These are phyloP conservation scores for Didymella glomerata DNA, from an alignment of 2,329 filamentous ascomycete species.

Conservation along the genomic window DNA sequence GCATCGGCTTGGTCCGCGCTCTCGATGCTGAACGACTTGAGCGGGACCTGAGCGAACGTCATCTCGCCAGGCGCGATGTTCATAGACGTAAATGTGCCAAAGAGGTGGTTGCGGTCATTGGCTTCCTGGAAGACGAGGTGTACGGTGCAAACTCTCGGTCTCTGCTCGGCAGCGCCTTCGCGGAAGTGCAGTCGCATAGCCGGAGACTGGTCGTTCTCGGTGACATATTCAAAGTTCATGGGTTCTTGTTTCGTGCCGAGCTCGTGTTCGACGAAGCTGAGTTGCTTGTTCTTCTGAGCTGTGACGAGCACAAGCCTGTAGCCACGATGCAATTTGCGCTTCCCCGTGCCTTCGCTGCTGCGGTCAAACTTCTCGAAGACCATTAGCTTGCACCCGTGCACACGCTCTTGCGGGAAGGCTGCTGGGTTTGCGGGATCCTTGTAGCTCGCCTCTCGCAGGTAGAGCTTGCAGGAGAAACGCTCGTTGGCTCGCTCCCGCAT, in stretches of 20 bases:
- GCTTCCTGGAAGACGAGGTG: constrained; percentile 78
- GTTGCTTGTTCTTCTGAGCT: constrained; percentile 76
- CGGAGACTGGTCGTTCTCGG: constrained; percentile 69
- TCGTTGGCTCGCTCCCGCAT: constrained; percentile 76
- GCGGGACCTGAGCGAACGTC: constrained; percentile 72
- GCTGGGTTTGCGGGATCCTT: constrained; percentile 76
- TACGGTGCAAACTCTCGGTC: constrained; percentile 65
- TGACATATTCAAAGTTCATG: constrained; percentile 75
- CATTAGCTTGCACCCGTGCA: constrained; percentile 74
- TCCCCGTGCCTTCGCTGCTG: constrained; percentile 75
- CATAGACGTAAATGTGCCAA: constrained; percentile 77
- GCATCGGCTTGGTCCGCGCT: constrained; percentile 61
- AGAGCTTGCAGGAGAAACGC: constrained; percentile 71
- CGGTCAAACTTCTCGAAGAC: constrained; percentile 77
- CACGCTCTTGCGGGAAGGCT: constrained; percentile 77
- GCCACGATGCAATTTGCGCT: constrained; percentile 77
- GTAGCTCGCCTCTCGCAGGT: constrained; percentile 79
- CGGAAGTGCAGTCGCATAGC: constrained; percentile 76
- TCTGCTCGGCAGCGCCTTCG: constrained; percentile 61
- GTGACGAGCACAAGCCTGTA: constrained; percentile 82
- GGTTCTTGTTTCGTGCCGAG: constrained; percentile 69
- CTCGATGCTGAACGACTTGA: constrained; percentile 72
- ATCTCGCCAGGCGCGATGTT: constrained; percentile 72
- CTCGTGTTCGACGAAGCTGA: constrained; percentile 78
- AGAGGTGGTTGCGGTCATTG: constrained; percentile 74